Percentiles rank a stretch among this genome's conserved stretches.
Conservation (phyloP, 2,329 filamentous ascomycete species). For the Mycocentrospora acerina region DNA sequence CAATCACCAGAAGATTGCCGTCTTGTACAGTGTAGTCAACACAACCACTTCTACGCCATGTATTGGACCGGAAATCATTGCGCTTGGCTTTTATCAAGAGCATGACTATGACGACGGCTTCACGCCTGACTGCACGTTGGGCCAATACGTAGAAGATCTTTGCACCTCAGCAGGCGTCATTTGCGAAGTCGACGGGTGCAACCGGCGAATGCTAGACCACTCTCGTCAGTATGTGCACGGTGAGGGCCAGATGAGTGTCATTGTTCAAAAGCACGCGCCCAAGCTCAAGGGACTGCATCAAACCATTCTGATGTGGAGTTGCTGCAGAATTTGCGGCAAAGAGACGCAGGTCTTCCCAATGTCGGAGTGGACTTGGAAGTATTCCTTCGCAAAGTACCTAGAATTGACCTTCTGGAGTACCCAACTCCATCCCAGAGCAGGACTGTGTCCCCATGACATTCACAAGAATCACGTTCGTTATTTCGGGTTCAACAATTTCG, state of each 20-base stretch:
- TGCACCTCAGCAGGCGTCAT: constrained; percentile 74
- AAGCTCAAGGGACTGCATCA: constrained; percentile 67
- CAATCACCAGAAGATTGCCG: constrained; percentile 93
- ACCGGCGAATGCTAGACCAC: constrained; percentile 85
- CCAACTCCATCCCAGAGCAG: constrained; percentile 71
- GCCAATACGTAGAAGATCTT: constrained; percentile 91
- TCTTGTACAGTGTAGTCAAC: constrained; percentile 90
- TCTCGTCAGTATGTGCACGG: constrained; percentile 97
- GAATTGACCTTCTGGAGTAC: constrained; percentile 96
- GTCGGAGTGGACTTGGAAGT: constrained; percentile 95
- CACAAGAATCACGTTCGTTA: constrained; percentile 90
- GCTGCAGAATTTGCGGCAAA: constrained; percentile 86
- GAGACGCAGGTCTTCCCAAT: constrained; percentile 88
- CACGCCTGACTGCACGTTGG: constrained; percentile 83
- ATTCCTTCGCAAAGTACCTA: constrained; percentile 98
- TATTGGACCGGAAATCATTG: constrained; percentile 84
- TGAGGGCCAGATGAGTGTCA: constrained; percentile 87
- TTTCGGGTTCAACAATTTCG: constrained; percentile 84
- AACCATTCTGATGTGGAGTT: constrained; percentile 96
- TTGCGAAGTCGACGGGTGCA: constrained; percentile 82
- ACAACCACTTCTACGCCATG: constrained; percentile 93
- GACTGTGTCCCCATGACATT: constrained; percentile 85
- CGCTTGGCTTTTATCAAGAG: constrained; percentile 91
- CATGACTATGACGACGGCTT: constrained; percentile 70
- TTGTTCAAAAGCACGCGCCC: constrained; percentile 74